Conservation (phyloP, 2,329 filamentous ascomycete species). For the Pseudofabraea citricarpa region DNA sequence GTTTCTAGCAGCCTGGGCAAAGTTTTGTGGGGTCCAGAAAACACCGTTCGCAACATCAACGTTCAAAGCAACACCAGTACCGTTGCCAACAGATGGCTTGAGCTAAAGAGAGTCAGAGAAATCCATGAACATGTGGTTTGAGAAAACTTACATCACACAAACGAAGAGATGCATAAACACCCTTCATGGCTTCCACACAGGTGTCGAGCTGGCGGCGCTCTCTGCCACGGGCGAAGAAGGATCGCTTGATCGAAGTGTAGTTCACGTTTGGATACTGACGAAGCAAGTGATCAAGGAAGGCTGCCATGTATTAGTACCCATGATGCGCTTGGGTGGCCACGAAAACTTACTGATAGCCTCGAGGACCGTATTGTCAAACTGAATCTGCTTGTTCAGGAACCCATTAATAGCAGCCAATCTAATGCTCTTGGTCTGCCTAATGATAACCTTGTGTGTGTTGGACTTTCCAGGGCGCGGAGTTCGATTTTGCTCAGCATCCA, state of each 20-base stretch:
- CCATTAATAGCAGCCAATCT: constrained; percentile 59
- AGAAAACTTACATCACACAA: constrained; percentile 52
- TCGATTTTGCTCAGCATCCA: constrained; percentile 58
- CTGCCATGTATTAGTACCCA: too few relatives aligned
- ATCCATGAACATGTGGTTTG: background rate
- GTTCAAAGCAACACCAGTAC: constrained; percentile 71
- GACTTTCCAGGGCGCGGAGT: constrained; percentile 16
- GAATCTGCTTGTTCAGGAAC: constrained; percentile 58
- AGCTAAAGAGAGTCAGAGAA: constrained; percentile 9
- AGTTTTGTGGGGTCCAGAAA: constrained; percentile 62
- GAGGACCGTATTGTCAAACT: constrained; percentile 63
- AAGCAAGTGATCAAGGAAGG: constrained; percentile 87
- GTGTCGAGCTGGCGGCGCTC: constrained; percentile 47
- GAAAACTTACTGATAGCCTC: constrained; percentile 82
- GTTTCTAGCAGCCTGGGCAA: constrained; percentile 30
- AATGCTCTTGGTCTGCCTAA: constrained; percentile 63
- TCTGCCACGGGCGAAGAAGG: constrained; percentile 58
- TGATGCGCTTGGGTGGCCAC: too few relatives aligned
- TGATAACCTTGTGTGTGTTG: constrained; percentile 52
- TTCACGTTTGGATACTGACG: constrained; percentile 69
- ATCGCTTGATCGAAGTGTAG: constrained; percentile 71
- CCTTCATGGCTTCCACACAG: constrained; percentile 76
- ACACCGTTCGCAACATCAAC: constrained; percentile 88
- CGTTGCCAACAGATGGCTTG: constrained; percentile 13
- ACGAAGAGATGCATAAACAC: constrained; percentile 81